Conservation (phyloP, 192 early-diverging fungal genomes). For the Coemansia umbellata region DNA sequence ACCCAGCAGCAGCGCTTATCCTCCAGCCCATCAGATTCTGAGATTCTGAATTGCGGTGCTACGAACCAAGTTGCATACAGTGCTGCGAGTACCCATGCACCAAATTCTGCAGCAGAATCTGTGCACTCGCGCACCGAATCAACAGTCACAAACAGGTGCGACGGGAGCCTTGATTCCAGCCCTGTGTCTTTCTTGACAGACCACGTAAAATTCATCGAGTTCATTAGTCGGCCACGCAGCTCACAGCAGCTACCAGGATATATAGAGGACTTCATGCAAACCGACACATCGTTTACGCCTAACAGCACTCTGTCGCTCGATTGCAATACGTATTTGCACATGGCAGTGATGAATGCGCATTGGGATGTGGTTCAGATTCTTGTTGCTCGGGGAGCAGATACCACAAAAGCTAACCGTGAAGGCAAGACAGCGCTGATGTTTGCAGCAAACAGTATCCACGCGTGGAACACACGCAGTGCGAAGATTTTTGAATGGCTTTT, state of each 20-base stretch:
- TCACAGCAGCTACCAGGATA: slow-evolving; percentile 4
- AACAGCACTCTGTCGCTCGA: slow-evolving; percentile 8
- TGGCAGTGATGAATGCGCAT: slow-evolving; percentile 27
- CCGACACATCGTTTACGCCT: slow-evolving; percentile 4
- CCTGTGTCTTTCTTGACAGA: no score
- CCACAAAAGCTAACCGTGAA: slow-evolving; percentile 5
- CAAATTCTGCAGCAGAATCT: no score
- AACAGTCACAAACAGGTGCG: background rate
- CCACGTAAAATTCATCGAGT: slow-evolving; percentile 2
- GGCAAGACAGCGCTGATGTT: slow-evolving; percentile 44
- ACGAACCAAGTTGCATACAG: no score
- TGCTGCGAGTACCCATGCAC: no score
- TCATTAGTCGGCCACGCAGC: slow-evolving; percentile 1
- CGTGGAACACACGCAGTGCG: slow-evolving; percentile 17
- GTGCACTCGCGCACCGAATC: slow-evolving; percentile 9
- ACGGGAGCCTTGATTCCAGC: background rate
- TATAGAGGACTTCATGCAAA: slow-evolving; percentile 12
- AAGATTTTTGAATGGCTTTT: slow-evolving; percentile 32
- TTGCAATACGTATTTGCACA: slow-evolving; percentile 18
- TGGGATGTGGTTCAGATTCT: slow-evolving; percentile 37
- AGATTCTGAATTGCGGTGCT: no score
- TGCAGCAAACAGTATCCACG: slow-evolving; percentile 6
- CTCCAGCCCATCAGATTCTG: no score
- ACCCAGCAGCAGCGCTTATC: background rate
- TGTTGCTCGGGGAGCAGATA: slow-evolving; percentile 24